These are phyloP conservation scores for Ogataea pini DNA, from an alignment of 805 yeast species.

Conservation along the genomic window DNA sequence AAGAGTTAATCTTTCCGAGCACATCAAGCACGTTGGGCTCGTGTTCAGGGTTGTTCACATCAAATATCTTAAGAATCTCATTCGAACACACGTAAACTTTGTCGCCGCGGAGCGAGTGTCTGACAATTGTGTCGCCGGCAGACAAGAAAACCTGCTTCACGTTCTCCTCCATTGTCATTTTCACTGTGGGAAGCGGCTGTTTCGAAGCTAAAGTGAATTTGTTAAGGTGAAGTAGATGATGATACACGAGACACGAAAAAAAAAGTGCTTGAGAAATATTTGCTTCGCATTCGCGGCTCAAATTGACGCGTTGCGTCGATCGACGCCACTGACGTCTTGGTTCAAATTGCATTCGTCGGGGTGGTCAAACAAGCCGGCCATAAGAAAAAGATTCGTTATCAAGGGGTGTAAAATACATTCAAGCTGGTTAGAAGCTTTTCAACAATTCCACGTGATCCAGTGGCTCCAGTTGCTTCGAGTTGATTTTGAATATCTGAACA, in stretches of 20 bases:
- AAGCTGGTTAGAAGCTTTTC: too few species aligned
- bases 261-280: not conserved
- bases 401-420: too few species aligned
- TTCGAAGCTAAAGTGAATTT: not conserved
- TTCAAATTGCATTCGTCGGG: too few species aligned
- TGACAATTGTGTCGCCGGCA: conserved; percentile 28
- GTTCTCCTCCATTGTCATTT: conserved; percentile 25
- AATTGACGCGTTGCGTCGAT: conserved; percentile 1
- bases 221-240: not conserved
- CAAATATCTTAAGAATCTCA: conserved; percentile 55
- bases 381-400: too few species aligned
- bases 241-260: conserved; percentile 1
- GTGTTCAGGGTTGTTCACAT: conserved; percentile 47
- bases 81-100: conserved; percentile 54
- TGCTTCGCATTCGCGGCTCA: not conserved
- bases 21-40: conserved; percentile 65
- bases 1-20: conserved; percentile 45
- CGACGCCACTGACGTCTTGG: not conserved
- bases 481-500: too few species aligned
- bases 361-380: too few species aligned
- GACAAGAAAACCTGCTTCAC: conserved; percentile 34
- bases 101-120: conserved; percentile 28
- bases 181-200: not conserved
- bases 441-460: too few species aligned
- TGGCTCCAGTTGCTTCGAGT: too few species aligned